These are phyloP conservation scores for Mycena amicta DNA, from an alignment of 768 basidiomycete species.

Conservation along the genomic window DNA sequence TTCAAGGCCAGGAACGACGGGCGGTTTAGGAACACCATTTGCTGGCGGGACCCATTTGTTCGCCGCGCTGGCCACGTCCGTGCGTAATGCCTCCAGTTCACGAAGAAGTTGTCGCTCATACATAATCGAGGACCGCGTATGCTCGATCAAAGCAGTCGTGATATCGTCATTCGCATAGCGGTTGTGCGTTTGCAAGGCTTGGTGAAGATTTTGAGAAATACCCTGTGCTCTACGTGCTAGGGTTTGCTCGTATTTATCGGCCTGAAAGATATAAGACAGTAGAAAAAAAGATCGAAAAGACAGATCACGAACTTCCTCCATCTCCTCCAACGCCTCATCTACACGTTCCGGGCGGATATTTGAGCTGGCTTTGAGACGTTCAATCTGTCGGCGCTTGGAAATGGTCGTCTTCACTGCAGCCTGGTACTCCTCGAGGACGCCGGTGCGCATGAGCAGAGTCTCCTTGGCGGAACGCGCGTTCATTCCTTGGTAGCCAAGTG, in stretches of 20 bases:
- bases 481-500: constrained; percentile 92
- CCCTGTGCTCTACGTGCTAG: constrained; percentile 86
- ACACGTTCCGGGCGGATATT: constrained; percentile 86
- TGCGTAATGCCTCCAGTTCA: constrained; percentile 83
- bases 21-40: constrained; percentile 62
- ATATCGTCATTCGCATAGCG: constrained; percentile 89
- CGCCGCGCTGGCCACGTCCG: constrained; percentile 71
- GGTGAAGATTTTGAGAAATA: constrained; percentile 92
- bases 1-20: constrained; percentile 63
- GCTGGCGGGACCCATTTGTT: constrained; percentile 55
- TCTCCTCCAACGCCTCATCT: constrained; percentile 88
- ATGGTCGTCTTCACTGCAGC: constrained; percentile 91
- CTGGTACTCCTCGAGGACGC: constrained; percentile 93
- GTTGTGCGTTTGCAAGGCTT: constrained; percentile 82
- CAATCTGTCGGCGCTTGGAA: constrained; percentile 89
- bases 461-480: constrained; percentile 98
- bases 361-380: constrained; percentile 81
- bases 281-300: constrained; percentile 2
- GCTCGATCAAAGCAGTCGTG: constrained; percentile 86
- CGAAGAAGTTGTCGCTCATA: constrained; percentile 88
- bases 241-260: constrained; percentile 85
- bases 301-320: constrained; percentile 73
- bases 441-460: constrained; percentile 85
- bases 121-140: constrained; percentile 88
- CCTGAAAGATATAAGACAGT: constrained; percentile 50